Base-by-base conservation (phyloP, 495 filamentous ascomycete genomes). In the Penicillium maclennaniae region DNA sequence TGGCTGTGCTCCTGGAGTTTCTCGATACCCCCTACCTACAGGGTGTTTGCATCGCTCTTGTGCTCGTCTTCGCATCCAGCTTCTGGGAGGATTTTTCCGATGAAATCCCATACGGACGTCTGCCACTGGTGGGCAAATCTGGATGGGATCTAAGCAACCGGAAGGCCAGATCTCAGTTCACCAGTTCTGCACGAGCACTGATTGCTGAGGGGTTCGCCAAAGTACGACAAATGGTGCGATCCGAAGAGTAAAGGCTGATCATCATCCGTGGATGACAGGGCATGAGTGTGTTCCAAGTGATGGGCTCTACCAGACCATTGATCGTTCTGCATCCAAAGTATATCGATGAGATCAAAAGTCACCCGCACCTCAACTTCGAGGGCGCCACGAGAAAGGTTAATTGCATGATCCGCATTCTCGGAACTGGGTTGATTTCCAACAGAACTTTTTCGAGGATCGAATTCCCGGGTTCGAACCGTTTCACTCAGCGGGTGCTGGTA, bases 391-490 rank as follows among this genome's bases (percentile, higher is more conserved):
- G 52, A 28, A 75, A 71, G 55, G 74, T 75, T 65, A 50, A 60
- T 25, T 40, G 49, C 52, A 60, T 34, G 39, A 56, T 55, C 53
- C 49, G 10, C 56, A 19, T 43, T 19, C 19, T 10, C 5, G 34
- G 12, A 12, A 28, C 4, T 15, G 31, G n/a, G 26, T 47, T 56
- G 20, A 60, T 27, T 8, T 12, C 26, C 12, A 38, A 23, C 65
- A 75, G 78, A 70, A 44, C 65, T 78, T 67, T 66, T 80, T 68
- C 49, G 54, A 57, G 7, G 60, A 66, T 3, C 66, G 69, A 6
- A 62, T 79, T 15, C 59, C 73, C 4, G 78, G 78, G 0, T 78
- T 82, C 44, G 73, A 80, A 27, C 62, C 70, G 6, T 74, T 78
- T 54, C 63, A 66, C 27, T 23, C 47, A 7, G 67, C 52, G 15